These are phyloP conservation scores for Capronia americana DNA, from an alignment of 2,329 filamentous ascomycete genomes.

Conservation along the genomic window DNA sequence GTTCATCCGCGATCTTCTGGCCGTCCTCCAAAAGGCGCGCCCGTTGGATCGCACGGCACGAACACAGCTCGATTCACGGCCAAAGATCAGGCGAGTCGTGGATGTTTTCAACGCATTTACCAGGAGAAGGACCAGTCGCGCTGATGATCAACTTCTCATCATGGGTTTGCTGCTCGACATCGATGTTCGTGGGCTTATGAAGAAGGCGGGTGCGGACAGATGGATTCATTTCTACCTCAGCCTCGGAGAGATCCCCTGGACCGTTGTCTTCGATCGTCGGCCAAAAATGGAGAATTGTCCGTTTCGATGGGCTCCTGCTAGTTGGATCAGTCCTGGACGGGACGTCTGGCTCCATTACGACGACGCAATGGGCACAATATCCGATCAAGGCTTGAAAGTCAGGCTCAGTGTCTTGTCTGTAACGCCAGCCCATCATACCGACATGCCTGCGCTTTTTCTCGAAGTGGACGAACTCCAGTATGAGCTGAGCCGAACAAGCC, in stretches of 20 bases:
- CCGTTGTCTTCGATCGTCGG: neutral
- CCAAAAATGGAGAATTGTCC: neutral
- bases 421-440: neutral
- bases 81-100: neutral
- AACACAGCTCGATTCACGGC: neutral
- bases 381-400: neutral
- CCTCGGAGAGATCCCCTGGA: neutral
- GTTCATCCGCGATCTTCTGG: constrained; percentile 11
- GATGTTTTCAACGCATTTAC: neutral
- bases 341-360: constrained; percentile 18
- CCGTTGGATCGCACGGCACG: constrained; percentile 8
- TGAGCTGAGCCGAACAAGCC: neutral
- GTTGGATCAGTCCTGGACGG: constrained; percentile 11
- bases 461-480: neutral
- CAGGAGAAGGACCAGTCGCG: neutral
- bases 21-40: constrained; percentile 12
- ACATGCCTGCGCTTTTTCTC: neutral
- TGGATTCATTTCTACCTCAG: neutral
- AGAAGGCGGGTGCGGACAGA: neutral
- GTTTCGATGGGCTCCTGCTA: neutral
- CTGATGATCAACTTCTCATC: neutral
- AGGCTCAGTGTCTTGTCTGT: neutral
- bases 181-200: neutral
- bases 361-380: neutral
- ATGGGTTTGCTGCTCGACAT: neutral